These are phyloP conservation scores for Catharanthus roseus DNA, from an alignment of 257 asterid species.

Conservation along the genomic window DNA sequence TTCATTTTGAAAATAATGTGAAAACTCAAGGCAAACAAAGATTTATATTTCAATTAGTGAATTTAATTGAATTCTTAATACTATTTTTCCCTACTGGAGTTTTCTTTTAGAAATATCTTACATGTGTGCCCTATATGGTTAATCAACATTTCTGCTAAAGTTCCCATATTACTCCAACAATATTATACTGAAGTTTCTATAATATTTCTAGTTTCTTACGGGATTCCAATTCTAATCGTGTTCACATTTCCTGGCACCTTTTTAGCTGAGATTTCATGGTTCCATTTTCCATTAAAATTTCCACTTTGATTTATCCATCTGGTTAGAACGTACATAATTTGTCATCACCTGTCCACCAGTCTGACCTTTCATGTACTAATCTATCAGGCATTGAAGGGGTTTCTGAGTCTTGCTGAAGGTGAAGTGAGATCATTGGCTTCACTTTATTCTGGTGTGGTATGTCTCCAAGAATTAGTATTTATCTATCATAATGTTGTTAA, in stretches of 20 bases:
- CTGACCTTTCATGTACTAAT: neutral
- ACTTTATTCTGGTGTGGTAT: conserved; percentile 86
- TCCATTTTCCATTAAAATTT: neutral
- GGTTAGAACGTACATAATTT: neutral
- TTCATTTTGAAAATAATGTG: neutral
- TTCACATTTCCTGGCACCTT: neutral
- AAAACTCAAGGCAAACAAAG: neutral
- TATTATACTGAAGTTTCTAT: neutral
- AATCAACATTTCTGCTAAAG: neutral
- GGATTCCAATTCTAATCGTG: neutral
- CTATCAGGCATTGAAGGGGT: conserved; percentile 75
- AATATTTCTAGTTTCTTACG: neutral
- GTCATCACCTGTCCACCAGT: neutral
- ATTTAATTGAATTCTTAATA: neutral
- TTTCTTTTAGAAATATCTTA: neutral
- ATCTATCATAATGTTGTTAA: conserved; percentile 10
- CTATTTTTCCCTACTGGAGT: neutral
- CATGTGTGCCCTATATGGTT: neutral
- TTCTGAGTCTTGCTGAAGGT: conserved; percentile 74
- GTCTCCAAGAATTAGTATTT: conserved; percentile 18
- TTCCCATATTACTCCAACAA: neutral
- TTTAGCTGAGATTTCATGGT: neutral
- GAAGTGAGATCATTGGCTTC: conserved; percentile 91
- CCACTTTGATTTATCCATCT: neutral
- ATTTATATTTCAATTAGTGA: neutral